These are phyloP conservation scores for Lichtheimia corymbifera DNA, from an alignment of 371 early-diverging fungal genomes.

Conservation along the genomic window DNA sequence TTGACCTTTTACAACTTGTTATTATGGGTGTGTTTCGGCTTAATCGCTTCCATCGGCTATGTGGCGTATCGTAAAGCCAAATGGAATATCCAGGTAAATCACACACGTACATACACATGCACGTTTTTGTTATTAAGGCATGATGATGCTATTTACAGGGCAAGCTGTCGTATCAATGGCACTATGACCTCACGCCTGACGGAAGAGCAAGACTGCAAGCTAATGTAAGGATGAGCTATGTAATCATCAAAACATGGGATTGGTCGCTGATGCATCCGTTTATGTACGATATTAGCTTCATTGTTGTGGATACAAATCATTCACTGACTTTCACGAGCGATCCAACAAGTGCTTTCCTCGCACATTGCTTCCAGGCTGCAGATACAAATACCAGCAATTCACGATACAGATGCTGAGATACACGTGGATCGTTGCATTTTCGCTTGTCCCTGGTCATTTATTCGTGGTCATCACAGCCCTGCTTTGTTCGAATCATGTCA, in stretches of 20 bases:
- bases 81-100: conserved; percentile 39
- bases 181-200: conserved; percentile 35
- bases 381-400: conserved; percentile 48
- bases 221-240: conserved; percentile 30
- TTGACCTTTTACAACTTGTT: conserved; percentile 52
- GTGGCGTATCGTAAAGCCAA: conserved; percentile 51
- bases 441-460: conserved; percentile 48
- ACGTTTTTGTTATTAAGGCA: neutral
- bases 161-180: conserved; percentile 54
- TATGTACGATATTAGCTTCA: conserved; percentile 35
- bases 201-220: conserved; percentile 47
- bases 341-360: conserved; percentile 65
- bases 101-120: neutral
- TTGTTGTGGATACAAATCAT: conserved; percentile 60
- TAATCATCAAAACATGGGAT: neutral
- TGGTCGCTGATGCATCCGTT: neutral
- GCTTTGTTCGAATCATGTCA: conserved; percentile 62
- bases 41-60: conserved; percentile 61
- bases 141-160: conserved; percentile 15
- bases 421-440: conserved; percentile 57
- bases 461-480: conserved; percentile 52
- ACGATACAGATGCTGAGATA: conserved; percentile 42
- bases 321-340: conserved; percentile 56
- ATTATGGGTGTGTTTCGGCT: conserved; percentile 58
- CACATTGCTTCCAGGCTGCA: conserved; percentile 56